Evolutionary conservation across 1,284 basidiomycete species (phyloP).

Genomic region (Boletellus sp.): DNA sequence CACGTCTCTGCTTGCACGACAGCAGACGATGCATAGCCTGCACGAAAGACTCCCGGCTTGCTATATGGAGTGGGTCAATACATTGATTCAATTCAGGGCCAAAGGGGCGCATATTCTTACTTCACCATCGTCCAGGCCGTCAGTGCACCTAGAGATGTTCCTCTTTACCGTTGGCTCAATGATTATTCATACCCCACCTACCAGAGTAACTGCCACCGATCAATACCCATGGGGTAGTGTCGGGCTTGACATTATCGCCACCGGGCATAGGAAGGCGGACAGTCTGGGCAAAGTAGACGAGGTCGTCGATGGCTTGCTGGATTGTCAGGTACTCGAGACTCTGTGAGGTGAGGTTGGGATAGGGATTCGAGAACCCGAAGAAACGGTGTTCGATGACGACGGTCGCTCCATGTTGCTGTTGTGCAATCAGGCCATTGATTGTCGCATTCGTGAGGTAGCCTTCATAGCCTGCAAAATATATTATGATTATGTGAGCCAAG

Average conservation of each 20-base stretch:
- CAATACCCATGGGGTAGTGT: slow-evolving; percentile 63
- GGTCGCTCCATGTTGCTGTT: slow-evolving; percentile 49
- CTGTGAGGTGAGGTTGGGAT: slow-evolving; percentile 54
- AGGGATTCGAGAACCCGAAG: slow-evolving; percentile 51
- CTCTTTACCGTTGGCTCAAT: neutral
- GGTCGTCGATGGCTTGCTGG: slow-evolving; percentile 69
- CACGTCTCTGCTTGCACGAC: slow-evolving; percentile 68
- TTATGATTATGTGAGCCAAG: slow-evolving; percentile 34
- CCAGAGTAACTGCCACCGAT: slow-evolving; percentile 72
- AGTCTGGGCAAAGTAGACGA: slow-evolving; percentile 67
- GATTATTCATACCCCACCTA: slow-evolving; percentile 4
- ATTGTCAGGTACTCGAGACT: slow-evolving; percentile 61
- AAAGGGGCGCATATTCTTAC: slow-evolving; percentile 22
- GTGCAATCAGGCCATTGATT: slow-evolving; percentile 64
- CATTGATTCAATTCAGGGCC: slow-evolving; percentile 30
- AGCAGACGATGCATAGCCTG: slow-evolving; percentile 68
- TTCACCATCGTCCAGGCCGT: slow-evolving; percentile 71
- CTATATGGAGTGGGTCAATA: slow-evolving; percentile 43
- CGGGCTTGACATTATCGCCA: slow-evolving; percentile 54
- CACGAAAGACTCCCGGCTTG: slow-evolving; percentile 62
- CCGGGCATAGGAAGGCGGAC: slow-evolving; percentile 64
- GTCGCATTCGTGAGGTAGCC: slow-evolving; percentile 63
- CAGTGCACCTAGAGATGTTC: slow-evolving; percentile 41
- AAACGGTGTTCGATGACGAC: slow-evolving; percentile 49
- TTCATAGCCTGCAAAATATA: slow-evolving; percentile 42